These are phyloP conservation scores for Coriaria nepalensis DNA, from an alignment of 306 rosid species.

Conservation along the genomic window DNA sequence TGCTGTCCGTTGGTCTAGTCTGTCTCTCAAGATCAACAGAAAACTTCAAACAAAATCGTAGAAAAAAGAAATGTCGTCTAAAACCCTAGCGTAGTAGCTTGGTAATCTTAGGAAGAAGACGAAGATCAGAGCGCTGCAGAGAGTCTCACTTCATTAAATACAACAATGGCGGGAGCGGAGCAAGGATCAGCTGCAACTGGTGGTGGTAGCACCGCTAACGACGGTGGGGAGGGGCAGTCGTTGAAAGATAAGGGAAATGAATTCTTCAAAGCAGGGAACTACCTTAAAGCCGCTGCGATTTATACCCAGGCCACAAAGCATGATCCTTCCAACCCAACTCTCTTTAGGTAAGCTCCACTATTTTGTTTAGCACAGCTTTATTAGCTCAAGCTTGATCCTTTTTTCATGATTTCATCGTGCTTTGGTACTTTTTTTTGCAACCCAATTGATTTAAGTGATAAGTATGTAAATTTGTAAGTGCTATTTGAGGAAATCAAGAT, in stretches of 20 bases:
- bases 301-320: constrained; percentile 96
- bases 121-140: too few relatives aligned
- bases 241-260: constrained; percentile 89
- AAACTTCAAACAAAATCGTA: too few relatives aligned
- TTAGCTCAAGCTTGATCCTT: neutral
- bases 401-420: neutral
- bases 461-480: too few relatives aligned
- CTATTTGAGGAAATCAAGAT: too few relatives aligned
- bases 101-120: too few relatives aligned
- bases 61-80: too few relatives aligned
- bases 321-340: constrained; percentile 79
- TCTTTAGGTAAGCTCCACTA: constrained; percentile 50
- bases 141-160: too few relatives aligned
- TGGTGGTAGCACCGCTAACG: constrained; percentile 6
- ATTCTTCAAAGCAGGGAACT: constrained; percentile 80
- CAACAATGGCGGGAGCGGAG: constrained; percentile 43
- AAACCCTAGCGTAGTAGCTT: too few relatives aligned
- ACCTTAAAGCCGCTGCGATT: constrained; percentile 86
- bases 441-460: too few relatives aligned
- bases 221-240: constrained; percentile 22
- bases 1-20: too few relatives aligned
- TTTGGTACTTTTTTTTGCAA: neutral
- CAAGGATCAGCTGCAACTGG: constrained; percentile 25
- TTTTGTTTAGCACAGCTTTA: neutral
- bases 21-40: too few relatives aligned